A percentile compares a stretch with the other conserved stretches of the same genome.
Evolutionary conservation across 2,329 filamentous ascomycete genomes (phyloP).

Genomic region (Alternaria consortialis): DNA sequence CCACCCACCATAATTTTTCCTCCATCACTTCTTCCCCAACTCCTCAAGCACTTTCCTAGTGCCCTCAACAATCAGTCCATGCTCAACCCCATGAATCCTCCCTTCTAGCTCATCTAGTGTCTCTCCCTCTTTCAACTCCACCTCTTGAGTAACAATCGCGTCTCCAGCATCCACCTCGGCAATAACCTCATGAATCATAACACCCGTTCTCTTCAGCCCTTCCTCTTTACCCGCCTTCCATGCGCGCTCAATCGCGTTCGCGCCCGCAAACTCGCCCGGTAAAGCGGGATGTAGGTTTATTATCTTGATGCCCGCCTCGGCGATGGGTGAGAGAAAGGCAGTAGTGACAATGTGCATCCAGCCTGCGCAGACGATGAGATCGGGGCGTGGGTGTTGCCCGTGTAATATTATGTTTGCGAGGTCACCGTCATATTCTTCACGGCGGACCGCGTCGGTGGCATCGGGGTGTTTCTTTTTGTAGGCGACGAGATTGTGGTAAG

Average conservation of each 20-base stretch:
- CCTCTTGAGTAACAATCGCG: constrained; percentile 74
- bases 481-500: constrained; percentile 82
- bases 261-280: constrained; percentile 78
- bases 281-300: constrained; percentile 86
- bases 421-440: constrained; percentile 77
- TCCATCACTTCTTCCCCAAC: constrained; percentile 26
- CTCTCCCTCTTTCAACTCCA: constrained; percentile 67
- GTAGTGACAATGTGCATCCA: constrained; percentile 86
- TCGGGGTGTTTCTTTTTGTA: constrained; percentile 73
- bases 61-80: constrained; percentile 80
- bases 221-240: constrained; percentile 76
- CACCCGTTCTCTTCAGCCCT: constrained; percentile 73
- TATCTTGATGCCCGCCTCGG: constrained; percentile 68
- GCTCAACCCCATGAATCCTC: constrained; percentile 79
- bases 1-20: background rate
- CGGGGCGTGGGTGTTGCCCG: constrained; percentile 62
- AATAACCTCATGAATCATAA: constrained; percentile 88
- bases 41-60: constrained; percentile 62
- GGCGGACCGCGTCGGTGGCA: constrained; percentile 65
- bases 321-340: constrained; percentile 74
- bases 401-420: constrained; percentile 73
- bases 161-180: constrained; percentile 79
- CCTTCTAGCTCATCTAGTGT: constrained; percentile 71
- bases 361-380: constrained; percentile 80
- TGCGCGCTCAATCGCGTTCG: constrained; percentile 79